Base-by-base conservation (phyloP, 805 yeast species). In the Ogataea haglerorum region DNA sequence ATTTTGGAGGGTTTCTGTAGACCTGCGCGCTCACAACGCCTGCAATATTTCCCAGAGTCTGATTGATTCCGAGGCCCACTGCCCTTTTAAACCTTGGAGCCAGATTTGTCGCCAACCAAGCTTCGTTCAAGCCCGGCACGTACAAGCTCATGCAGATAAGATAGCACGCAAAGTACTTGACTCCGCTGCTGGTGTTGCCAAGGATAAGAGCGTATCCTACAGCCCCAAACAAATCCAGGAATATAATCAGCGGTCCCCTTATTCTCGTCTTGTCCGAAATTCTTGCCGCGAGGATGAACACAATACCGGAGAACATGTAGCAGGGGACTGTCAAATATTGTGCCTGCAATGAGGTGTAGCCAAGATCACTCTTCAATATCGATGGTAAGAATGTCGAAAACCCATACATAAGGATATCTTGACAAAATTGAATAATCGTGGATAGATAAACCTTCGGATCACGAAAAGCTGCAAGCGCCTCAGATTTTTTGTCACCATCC, bases 1-100 rank as follows among this genome's bases (percentile, higher is more conserved):
- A 70, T 5, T 42, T 36, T 4, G 72, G 72, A 3, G 72, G 51
- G 6, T 52, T 47, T 25, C 68, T 52, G 53, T 69, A 72, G 17
- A 71, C 64, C 48, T 70, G 75, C 19, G 70, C 69, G 24, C 69
- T 66, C 43, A 70, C 56, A 3, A 65, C 70, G 38, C 78, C 78
- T 5, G 75, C 63, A 19, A 66, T 43, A 46, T 72, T 72, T 7
- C 76, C 76, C 13, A 70, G 42, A 2, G 70, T 60, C 48, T 69
- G 75, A 38, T 72, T 68, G 25, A 59, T 38, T 8, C 70, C 75
- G 35, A 70, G 51, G 4, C 71, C 64, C 3, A 72, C 60, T 7
- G 71, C 68, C 51, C 75, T 61, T 40, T 65, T 65, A 54, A 63
- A 69, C 39, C 60, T 62, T 7, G 70, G 70, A 2, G 73, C 68